phyloP scores from a whole-genome alignment of 179 eudicot species.

The Gypsophila paniculata region DNA sequence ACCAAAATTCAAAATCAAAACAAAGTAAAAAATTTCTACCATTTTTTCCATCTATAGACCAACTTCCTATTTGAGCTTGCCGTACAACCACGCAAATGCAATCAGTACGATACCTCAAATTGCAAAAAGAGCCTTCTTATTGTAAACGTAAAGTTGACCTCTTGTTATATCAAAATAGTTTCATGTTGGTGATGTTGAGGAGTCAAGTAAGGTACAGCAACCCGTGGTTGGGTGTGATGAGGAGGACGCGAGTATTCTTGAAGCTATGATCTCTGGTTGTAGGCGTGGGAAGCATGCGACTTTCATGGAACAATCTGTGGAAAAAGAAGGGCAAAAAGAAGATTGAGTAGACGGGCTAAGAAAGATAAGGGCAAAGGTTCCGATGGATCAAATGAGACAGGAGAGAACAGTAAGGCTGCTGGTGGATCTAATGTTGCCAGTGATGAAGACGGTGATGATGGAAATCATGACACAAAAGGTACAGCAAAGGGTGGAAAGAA shows the following conservation, averaged over 20 bases:
- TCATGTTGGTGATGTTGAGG: slow-evolving; percentile 28
- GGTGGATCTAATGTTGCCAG: slow-evolving; percentile 29
- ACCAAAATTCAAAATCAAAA: too few species aligned
- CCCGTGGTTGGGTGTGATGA: slow-evolving; percentile 37
- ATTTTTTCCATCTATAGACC: too few species aligned
- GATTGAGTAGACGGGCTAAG: slow-evolving; percentile 61
- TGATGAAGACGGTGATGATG: slow-evolving; percentile 31
- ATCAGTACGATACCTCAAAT: too few species aligned
- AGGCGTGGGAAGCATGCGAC: slow-evolving; percentile 36
- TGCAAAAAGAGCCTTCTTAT: too few species aligned
- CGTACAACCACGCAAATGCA: too few species aligned
- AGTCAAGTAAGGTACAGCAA: slow-evolving; percentile 21
- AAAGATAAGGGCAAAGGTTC: slow-evolving; percentile 39
- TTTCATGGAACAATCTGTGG: slow-evolving; percentile 19
- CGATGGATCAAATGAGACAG: slow-evolving; percentile 25
- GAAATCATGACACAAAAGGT: slow-evolving; percentile 24
- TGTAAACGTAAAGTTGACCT: too few species aligned
- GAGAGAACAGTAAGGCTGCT: slow-evolving; percentile 26
- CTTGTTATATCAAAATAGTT: too few species aligned
- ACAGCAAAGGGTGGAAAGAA: slow-evolving; percentile 34
- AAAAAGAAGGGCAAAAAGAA: slow-evolving; percentile 50
- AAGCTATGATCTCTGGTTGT: slow-evolving; percentile 64
- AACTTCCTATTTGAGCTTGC: too few species aligned
- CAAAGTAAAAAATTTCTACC: too few species aligned
- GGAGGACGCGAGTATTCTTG: slow-evolving; percentile 47